A percentile compares a stretch with the other conserved stretches of the same genome.
Evolutionary conservation across 129 eudicot species (phyloP).

Genomic region (Erigeron canadensis): DNA sequence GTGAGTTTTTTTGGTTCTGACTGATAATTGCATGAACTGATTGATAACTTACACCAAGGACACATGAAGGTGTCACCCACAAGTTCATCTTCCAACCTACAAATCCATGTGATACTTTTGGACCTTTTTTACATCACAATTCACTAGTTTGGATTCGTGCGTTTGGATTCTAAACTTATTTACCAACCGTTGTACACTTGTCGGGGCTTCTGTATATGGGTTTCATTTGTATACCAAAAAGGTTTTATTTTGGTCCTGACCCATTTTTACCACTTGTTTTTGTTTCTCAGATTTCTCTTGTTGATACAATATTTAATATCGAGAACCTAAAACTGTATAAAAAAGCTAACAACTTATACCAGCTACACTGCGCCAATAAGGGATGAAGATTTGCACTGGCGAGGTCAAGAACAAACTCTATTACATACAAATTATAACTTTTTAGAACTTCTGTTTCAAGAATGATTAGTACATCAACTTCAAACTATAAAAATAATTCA

Average conservation of each 20-base stretch:
- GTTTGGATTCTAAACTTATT: slow-evolving; percentile 9
- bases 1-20: slow-evolving; percentile 8
- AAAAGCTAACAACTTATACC: neutral
- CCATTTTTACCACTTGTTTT: neutral
- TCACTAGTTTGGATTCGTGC: neutral
- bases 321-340: neutral
- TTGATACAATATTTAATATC: slow-evolving; percentile 1
- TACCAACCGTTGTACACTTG: slow-evolving; percentile 2
- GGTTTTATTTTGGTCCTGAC: neutral
- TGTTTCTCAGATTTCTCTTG: neutral
- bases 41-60: slow-evolving; percentile 14
- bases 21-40: slow-evolving; percentile 21
- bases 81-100: neutral
- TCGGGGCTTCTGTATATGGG: neutral
- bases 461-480: no score
- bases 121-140: slow-evolving; percentile 12
- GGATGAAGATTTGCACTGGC: neutral
- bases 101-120: slow-evolving; percentile 10
- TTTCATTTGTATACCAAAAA: neutral
- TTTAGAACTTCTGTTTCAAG: no score
- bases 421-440: neutral
- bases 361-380: neutral
- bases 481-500: no score
- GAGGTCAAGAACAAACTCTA: neutral
- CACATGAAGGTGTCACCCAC: slow-evolving; percentile 32